Base-by-base conservation (phyloP, 1,139 yeast species). In the Pichia sp. region DNA sequence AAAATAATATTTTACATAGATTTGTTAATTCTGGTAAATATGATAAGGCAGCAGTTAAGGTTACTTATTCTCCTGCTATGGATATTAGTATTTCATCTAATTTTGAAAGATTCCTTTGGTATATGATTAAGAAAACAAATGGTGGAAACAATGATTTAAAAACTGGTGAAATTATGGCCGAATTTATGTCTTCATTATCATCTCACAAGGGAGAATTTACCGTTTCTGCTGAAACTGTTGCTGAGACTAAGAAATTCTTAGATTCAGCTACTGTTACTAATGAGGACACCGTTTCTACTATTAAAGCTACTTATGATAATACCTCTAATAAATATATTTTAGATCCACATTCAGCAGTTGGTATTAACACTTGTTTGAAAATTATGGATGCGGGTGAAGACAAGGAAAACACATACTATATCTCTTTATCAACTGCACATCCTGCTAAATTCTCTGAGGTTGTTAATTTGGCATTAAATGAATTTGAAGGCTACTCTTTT, bases 371-470 rank as follows among this genome's bases (percentile, higher is more conserved):
- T 31, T 74, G 94, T 36, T 76, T 83, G 59, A 74, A 82, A 57
- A 74, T 78, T 60, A 78, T 83, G 51, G 73, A 70, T 9, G 66
- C 71, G 47, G 85, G 79, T 57, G 58, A 65, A 7, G 72, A 73
- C 39, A 67, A 59, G n/a, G 58, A 67, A 26, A 63, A 71, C 32
- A 65, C 74, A 42, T 68, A 72, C 48, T 87, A 87, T 66, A 76
- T 92, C 45, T 86, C 96, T 5, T 78, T 92, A 53, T 86, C 97
- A 2, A 92, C 98, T 42, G 98, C 98, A 7, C 98, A 92, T 65
- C 98, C 98, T 40, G 98, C 98, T 53, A 92, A 92, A 70, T 92
- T 92, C 64, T 87, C 96, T 31, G 97, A 89, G 55, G 98, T 96
- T 47, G 98, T 92, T 26, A 85, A 89, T 66, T 72, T 78, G 59